Evolutionary conservation across 2,329 filamentous ascomycete species (phyloP).

Genomic region (Colletotrichum brevisporum): DNA sequence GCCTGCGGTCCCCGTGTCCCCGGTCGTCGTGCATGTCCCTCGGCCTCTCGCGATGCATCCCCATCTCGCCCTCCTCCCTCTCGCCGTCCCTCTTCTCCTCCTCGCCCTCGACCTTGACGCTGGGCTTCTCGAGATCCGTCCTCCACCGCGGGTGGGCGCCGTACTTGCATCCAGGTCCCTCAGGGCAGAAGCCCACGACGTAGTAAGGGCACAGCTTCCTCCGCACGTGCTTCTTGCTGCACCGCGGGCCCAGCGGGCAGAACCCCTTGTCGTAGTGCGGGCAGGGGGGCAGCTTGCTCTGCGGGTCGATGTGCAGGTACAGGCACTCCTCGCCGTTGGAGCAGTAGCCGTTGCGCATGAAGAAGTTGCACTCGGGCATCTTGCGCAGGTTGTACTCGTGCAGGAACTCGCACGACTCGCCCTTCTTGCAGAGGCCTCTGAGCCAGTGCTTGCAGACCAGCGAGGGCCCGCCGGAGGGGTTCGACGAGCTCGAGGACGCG

Average conservation of each 20-base stretch:
- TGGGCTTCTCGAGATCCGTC: conserved; percentile 81
- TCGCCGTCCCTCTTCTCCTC: conserved; percentile 68
- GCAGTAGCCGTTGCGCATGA: conserved; percentile 92
- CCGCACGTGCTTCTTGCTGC: conserved; percentile 90
- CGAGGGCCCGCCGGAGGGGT: conserved; percentile 70
- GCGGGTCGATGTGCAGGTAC: conserved; percentile 90
- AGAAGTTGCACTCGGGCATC: conserved; percentile 99
- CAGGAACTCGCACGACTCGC: conserved; percentile 95
- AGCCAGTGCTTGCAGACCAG: conserved; percentile 99
- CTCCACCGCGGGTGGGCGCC: conserved; percentile 89
- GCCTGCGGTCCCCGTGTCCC: conserved; percentile 49
- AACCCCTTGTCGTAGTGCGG: conserved; percentile 96
- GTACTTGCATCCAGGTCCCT: conserved; percentile 80
- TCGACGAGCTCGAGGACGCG: conserved; percentile 59
- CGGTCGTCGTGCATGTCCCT: conserved; percentile 56
- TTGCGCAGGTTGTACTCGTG: conserved; percentile 99
- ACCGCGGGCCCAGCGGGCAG: conserved; percentile 89
- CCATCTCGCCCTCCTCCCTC: conserved; percentile 61
- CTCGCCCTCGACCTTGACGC: conserved; percentile 76
- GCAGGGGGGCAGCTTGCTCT: conserved; percentile 83
- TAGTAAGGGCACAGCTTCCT: conserved; percentile 87
- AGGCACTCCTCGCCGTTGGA: conserved; percentile 97
- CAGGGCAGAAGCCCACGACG: conserved; percentile 93
- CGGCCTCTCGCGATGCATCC: conserved; percentile 48
- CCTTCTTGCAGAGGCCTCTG: conserved; percentile 97